Evolutionary conservation across 1,139 yeast species (phyloP).

Genomic region (Spathaspora sp.): DNA sequence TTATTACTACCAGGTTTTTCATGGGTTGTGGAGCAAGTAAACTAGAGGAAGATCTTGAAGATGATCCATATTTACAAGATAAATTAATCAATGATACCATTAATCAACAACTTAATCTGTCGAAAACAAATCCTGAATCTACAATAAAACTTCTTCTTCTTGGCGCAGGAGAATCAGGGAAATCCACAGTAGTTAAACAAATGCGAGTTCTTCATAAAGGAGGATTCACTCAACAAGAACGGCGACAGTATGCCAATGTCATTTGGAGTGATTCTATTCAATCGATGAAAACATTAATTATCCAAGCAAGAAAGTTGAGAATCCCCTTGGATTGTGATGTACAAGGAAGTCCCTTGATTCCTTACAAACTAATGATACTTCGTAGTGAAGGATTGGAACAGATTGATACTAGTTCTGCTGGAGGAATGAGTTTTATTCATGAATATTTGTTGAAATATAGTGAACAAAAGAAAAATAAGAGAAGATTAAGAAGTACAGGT

Average conservation of each 20-base stretch:
- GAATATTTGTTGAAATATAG: constrained; percentile 66
- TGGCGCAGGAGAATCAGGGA: constrained; percentile 97
- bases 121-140: constrained; percentile 45
- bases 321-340: constrained; percentile 64
- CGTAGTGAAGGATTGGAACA: constrained; percentile 59
- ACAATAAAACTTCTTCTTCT: constrained; percentile 62
- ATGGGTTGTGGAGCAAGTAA: constrained; percentile 72
- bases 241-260: constrained; percentile 81
- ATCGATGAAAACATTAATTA: constrained; percentile 78
- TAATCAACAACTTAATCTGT: constrained; percentile 60
- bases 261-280: constrained; percentile 94
- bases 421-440: constrained; percentile 61
- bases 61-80: constrained; percentile 51
- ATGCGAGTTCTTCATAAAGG: constrained; percentile 82
- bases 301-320: constrained; percentile 65
- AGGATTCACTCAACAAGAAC: constrained; percentile 79
- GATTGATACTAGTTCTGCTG: constrained; percentile 67
- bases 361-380: constrained; percentile 49
- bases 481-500: constrained; percentile 58
- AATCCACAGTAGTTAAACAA: constrained; percentile 93
- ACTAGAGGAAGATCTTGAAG: constrained; percentile 37
- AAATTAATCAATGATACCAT: constrained; percentile 62
- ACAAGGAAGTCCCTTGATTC: constrained; percentile 42
- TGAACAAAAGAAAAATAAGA: constrained; percentile 49
- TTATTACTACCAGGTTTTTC: not conserved